phyloP scores from a whole-genome alignment of 805 yeast genomes.

The Candida ficus region DNA sequence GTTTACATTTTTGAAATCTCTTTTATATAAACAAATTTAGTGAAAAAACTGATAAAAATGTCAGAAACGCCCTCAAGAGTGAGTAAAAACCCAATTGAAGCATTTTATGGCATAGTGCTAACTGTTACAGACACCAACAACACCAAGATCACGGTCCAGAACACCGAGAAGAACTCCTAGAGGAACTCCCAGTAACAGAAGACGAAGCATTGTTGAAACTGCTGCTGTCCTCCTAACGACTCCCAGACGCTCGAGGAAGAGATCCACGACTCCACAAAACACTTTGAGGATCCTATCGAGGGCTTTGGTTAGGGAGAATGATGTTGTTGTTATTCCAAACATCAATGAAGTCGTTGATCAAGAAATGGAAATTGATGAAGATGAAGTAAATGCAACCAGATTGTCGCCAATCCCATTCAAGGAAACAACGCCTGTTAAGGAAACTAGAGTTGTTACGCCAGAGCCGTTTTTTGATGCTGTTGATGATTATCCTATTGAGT shows the following conservation, averaged over 20 bases:
- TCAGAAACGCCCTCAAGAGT: constrained; percentile 5
- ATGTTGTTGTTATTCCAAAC: too few species aligned
- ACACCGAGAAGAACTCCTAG: constrained; percentile 16
- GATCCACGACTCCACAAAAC: constrained; percentile 20
- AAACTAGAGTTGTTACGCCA: too few species aligned
- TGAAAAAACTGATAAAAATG: not conserved
- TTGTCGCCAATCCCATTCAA: too few species aligned
- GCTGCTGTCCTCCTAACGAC: constrained; percentile 16
- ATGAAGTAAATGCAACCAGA: not conserved
- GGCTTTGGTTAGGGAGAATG: constrained; percentile 13
- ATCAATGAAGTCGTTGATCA: too few species aligned
- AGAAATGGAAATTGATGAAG: not conserved
- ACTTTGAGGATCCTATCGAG: constrained; percentile 19
- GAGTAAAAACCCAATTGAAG: not conserved
- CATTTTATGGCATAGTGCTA: too few species aligned
- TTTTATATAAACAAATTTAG: not conserved
- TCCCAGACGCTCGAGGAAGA: constrained; percentile 18
- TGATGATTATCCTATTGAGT: not conserved
- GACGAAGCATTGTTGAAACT: constrained; percentile 20
- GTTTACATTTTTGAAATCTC: too few species aligned
- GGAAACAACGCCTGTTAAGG: too few species aligned
- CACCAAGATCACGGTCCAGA: constrained; percentile 2
- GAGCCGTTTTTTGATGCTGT: too few species aligned
- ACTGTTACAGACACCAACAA: constrained; percentile 3
- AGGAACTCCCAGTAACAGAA: constrained; percentile 22